Conservation (phyloP, 257 asterid species). For the Osmanthus fragrans region DNA sequence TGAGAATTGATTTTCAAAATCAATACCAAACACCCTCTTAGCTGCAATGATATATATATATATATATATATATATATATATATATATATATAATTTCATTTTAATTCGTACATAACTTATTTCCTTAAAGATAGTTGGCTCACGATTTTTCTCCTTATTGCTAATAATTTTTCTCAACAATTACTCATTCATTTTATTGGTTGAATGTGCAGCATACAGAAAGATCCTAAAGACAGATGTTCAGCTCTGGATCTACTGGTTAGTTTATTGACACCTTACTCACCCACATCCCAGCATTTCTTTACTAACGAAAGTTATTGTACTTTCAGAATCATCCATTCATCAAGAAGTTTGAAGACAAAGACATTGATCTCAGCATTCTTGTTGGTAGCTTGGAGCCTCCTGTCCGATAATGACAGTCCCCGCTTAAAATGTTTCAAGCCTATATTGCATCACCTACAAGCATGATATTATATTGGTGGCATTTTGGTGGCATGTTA, state of each 20-base stretch:
- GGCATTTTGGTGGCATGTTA: slow-evolving; percentile 4
- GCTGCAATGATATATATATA: neutral
- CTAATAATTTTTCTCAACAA: neutral
- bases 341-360: slow-evolving; percentile 93
- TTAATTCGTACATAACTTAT: neutral
- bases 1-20: too few relatives aligned
- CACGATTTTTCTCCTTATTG: neutral
- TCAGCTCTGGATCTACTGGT: slow-evolving; percentile 89
- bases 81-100: neutral
- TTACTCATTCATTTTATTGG: slow-evolving; percentile 4
- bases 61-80: too few relatives aligned
- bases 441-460: slow-evolving; percentile 14
- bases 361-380: slow-evolving; percentile 82
- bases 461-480: neutral
- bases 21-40: too few relatives aligned
- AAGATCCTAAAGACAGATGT: slow-evolving; percentile 80
- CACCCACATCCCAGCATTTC: neutral
- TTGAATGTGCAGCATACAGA: slow-evolving; percentile 77
- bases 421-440: slow-evolving; percentile 13
- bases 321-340: slow-evolving; percentile 76
- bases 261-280: slow-evolving; percentile 32
- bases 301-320: slow-evolving; percentile 16
- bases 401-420: slow-evolving; percentile 37
- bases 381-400: slow-evolving; percentile 83
- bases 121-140: neutral